Base-by-base conservation (phyloP, 345 rosid genomes). In the Euphorbia peplus region DNA sequence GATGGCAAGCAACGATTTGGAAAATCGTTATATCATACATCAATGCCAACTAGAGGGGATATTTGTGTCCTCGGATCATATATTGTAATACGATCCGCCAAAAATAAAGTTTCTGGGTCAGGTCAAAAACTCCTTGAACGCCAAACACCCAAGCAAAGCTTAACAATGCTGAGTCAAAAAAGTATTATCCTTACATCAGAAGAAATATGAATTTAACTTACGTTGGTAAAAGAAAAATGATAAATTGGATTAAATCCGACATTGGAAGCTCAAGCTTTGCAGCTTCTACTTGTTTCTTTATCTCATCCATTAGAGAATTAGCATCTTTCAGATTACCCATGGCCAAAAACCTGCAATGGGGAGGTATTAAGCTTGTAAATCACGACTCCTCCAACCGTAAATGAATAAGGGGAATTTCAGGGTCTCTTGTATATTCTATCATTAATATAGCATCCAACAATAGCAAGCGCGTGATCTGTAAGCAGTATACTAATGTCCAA, bases 281-380 rank as follows among this genome's bases (percentile, higher is more conserved):
- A 15, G 88, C 60, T 54, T 82, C 83, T 59, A 85, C 87, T 78
- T 85, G 93, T 68, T 76, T 85, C 88, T 81, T 87, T 57, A 90
- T 53, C 79, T 90, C 99, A 62, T 90, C 93, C 85, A 87, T 78
- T 68, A 95, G 70, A 69, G 50, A 63, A 68, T 90, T 88, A 70
- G 97, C 96, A 84, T 90, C 97, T 76, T 82, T 80, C 75, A 95
- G 73, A 80, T 88, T 87, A 69, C 97, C 99, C 87, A 86, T 65
- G 44, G 98, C 77, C 68, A 90, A 78, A 71, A 88, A 88, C 96
- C 98, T 95, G 76, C 46, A 30, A 70, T 37, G 39, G 67, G 57
- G 74, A 24, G 61, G 63, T 60, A 29, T 64, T 44, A 60, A 51
- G 52, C 70, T 21, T 9, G 25, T 67, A 52, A 64, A 58, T 37